Percentiles rank a stretch among this genome's conserved stretches.
phyloP scores from a whole-genome alignment of 2,329 filamentous ascomycete genomes.

The Microcyclosporella mali region DNA sequence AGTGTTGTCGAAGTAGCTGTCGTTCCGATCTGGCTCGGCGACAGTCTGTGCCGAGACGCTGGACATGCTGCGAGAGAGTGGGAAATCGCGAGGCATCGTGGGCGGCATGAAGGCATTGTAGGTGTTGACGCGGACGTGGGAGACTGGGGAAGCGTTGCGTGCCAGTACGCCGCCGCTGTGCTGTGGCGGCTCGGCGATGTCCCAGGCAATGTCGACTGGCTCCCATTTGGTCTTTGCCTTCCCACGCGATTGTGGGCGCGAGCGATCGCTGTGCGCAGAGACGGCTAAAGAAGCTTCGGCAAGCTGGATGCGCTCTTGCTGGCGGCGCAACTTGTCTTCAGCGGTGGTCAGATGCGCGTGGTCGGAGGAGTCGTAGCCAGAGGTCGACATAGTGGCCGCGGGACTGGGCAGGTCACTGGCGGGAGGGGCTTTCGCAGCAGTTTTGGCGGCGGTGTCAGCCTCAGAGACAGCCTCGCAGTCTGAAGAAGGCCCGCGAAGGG shows the following conservation, averaged over 20 bases:
- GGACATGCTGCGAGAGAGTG: slow-evolving; percentile 24
- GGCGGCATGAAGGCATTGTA: slow-evolving; percentile 25
- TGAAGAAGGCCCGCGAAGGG: slow-evolving; percentile 7
- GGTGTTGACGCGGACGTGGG: slow-evolving; percentile 28
- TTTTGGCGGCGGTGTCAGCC: not conserved
- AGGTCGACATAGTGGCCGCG: slow-evolving; percentile 10
- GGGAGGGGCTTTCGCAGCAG: not conserved
- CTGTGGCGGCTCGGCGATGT: slow-evolving; percentile 5
- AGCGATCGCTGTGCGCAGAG: slow-evolving; percentile 9
- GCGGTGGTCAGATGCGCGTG: slow-evolving; percentile 17
- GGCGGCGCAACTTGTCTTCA: slow-evolving; percentile 29
- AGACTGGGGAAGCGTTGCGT: slow-evolving; percentile 9
- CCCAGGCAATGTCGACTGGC: slow-evolving; percentile 21
- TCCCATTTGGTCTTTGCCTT: slow-evolving; percentile 25
- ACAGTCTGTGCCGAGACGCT: slow-evolving; percentile 23
- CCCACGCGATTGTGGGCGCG: slow-evolving; percentile 17
- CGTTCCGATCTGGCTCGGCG: slow-evolving; percentile 17
- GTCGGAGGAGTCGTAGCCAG: slow-evolving; percentile 8
- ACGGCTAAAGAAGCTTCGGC: slow-evolving; percentile 25
- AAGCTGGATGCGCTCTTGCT: slow-evolving; percentile 28
- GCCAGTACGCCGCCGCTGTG: slow-evolving; percentile 4
- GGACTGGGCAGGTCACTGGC: not conserved
- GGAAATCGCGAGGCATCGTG: slow-evolving; percentile 19
- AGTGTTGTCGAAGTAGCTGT: slow-evolving; percentile 14
- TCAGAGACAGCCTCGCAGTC: not conserved